These are phyloP conservation scores for Russula griseocarnosa DNA, from an alignment of 768 basidiomycete species.

Conservation along the genomic window DNA sequence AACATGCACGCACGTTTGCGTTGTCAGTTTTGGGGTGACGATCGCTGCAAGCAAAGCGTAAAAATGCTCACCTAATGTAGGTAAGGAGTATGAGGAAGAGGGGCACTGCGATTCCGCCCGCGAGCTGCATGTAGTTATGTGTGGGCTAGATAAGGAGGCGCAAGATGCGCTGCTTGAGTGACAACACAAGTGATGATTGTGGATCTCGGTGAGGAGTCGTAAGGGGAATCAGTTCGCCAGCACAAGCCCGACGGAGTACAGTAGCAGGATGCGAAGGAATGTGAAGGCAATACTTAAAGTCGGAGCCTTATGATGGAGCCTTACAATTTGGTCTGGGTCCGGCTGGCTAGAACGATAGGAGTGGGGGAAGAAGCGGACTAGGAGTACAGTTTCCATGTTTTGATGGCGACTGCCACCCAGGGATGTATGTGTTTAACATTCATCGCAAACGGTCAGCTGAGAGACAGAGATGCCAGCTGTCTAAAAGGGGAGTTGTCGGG, in stretches of 20 bases:
- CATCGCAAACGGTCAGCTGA: not conserved
- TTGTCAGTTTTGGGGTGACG: not conserved
- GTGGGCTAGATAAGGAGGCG: not conserved
- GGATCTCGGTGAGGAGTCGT: not conserved
- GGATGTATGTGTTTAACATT: not conserved
- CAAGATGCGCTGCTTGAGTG: not conserved
- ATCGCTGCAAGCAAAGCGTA: not conserved
- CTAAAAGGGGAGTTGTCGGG: not conserved
- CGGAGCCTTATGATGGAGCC: not conserved
- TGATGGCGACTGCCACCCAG: not conserved
- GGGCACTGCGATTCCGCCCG: not conserved
- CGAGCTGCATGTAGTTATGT: conserved; percentile 15
- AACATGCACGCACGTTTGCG: not conserved
- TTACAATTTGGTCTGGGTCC: conserved; percentile 3
- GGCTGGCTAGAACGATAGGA: not conserved
- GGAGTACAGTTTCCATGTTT: not conserved
- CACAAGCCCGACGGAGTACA: not conserved
- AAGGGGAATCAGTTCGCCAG: not conserved
- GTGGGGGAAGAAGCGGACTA: not conserved
- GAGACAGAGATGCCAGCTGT: not conserved
- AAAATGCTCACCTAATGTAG: conserved; percentile 7
- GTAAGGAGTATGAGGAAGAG: conserved; percentile 4
- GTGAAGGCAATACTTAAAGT: conserved; percentile 4
- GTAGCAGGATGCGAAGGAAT: not conserved
- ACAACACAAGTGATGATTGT: not conserved